Conservation (phyloP, 805 yeast genomes). For the Kodamaea leandrae region DNA sequence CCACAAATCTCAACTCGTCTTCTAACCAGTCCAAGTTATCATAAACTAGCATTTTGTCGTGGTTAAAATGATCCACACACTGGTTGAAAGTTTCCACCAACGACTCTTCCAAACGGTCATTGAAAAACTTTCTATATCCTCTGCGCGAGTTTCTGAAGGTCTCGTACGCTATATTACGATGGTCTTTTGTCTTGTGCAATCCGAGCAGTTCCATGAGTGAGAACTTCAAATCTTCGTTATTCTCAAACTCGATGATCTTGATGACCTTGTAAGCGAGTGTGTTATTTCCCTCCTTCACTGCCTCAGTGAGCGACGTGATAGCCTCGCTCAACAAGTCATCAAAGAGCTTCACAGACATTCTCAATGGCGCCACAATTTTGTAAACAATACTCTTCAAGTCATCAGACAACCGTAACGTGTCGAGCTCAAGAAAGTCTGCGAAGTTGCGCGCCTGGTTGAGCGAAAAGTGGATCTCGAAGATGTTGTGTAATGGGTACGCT, state of each 20-base stretch:
- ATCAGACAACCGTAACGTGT: constrained; percentile 47
- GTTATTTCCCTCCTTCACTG: constrained; percentile 63
- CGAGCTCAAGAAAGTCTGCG: constrained; percentile 65
- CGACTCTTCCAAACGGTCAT: constrained; percentile 54
- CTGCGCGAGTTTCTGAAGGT: constrained; percentile 42
- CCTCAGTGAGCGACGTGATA: constrained; percentile 69
- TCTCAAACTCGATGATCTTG: constrained; percentile 78
- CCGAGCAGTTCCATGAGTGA: constrained; percentile 31
- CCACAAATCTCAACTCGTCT: constrained; percentile 69
- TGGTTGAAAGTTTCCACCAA: constrained; percentile 66
- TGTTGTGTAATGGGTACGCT: constrained; percentile 47
- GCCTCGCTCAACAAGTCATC: constrained; percentile 62
- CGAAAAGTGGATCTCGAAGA: constrained; percentile 66
- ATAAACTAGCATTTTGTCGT: constrained; percentile 55
- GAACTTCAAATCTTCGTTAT: constrained; percentile 65
- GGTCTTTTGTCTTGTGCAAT: constrained; percentile 18
- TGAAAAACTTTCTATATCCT: constrained; percentile 61
- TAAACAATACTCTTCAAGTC: constrained; percentile 69
- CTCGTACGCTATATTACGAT: constrained; percentile 26
- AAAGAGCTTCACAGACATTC: constrained; percentile 51
- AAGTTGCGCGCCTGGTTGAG: constrained; percentile 74
- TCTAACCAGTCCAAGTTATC: constrained; percentile 80
- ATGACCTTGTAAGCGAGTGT: constrained; percentile 69
- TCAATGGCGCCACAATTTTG: constrained; percentile 50
- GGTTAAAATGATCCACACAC: constrained; percentile 53